A percentile compares a stretch with the other conserved stretches of the same genome.
phyloP scores from a whole-genome alignment of 139 green algal species.

The Tetraselmis chui region DNA sequence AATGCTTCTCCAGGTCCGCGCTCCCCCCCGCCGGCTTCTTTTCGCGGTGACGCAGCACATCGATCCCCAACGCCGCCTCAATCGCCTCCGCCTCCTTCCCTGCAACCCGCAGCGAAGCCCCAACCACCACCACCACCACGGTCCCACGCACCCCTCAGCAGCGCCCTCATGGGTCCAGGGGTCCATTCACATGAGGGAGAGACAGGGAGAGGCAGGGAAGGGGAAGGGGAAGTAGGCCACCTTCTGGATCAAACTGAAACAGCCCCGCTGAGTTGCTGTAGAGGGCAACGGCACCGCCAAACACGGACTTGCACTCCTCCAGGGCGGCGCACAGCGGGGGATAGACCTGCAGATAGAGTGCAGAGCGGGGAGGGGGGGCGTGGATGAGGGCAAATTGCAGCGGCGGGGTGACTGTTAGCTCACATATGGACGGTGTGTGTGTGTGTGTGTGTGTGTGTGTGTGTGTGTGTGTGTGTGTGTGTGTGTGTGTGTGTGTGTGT shows the following conservation, averaged over 20 bases:
- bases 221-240: conserved; percentile 17
- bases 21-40: conserved; percentile 79
- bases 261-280: conserved; percentile 91
- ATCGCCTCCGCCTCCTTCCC: conserved; percentile 65
- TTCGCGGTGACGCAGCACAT: conserved; percentile 68
- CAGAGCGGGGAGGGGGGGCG: too few relatives aligned
- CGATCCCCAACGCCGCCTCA: conserved; percentile 66
- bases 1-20: conserved; percentile 57
- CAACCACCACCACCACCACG: too few relatives aligned
- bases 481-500: too few relatives aligned
- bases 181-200: too few relatives aligned
- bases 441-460: too few relatives aligned
- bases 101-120: conserved; percentile 24
- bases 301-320: conserved; percentile 41
- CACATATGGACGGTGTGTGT: too few relatives aligned
- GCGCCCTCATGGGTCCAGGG: too few relatives aligned
- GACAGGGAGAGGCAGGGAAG: background rate
- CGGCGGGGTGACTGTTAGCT: too few relatives aligned
- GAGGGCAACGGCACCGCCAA: conserved; percentile 58
- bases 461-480: too few relatives aligned
- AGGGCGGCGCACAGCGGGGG: conserved; percentile 30
- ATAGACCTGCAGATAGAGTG: conserved; percentile 15
- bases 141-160: too few relatives aligned
- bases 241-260: conserved; percentile 81
- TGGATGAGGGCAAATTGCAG: too few relatives aligned